A percentile compares a stretch with the other conserved stretches of the same genome.
Evolutionary conservation across 139 green algal genomes (phyloP).

Genomic region (Micractinium sp.): DNA sequence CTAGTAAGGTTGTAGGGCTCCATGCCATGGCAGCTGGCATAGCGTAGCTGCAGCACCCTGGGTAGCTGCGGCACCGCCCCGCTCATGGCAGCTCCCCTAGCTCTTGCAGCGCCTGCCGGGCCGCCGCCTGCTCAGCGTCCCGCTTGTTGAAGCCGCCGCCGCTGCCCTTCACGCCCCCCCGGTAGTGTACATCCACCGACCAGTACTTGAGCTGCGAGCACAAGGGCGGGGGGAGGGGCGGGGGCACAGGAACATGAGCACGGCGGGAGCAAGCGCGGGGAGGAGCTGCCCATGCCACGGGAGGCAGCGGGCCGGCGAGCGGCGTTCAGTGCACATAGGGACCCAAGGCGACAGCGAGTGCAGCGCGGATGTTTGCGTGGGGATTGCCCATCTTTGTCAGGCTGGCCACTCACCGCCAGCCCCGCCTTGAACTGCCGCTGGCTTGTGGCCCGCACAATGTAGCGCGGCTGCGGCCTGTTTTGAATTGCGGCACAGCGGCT

Average conservation of each 20-base stretch:
- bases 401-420: background rate
- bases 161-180: background rate
- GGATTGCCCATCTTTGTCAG: no score
- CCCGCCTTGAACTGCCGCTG: slow-evolving; percentile 11
- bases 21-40: no score
- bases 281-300: no score
- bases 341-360: no score
- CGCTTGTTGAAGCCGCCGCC: slow-evolving; percentile 24
- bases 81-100: background rate
- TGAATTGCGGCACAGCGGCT: background rate
- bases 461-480: slow-evolving; percentile 12
- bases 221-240: background rate
- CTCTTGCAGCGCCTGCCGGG: slow-evolving; percentile 1
- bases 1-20: no score
- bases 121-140: slow-evolving; percentile 16
- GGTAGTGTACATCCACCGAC: background rate
- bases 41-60: no score
- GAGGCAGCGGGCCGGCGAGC: no score
- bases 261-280: no score
- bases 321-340: background rate
- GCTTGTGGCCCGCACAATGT: background rate
- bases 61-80: no score
- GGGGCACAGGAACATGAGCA: no score
- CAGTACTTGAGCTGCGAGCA: slow-evolving; percentile 15
- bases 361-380: no score